Evolutionary conservation across 2,329 filamentous ascomycete species (phyloP).

Genomic region (Alternaria brassicae): DNA sequence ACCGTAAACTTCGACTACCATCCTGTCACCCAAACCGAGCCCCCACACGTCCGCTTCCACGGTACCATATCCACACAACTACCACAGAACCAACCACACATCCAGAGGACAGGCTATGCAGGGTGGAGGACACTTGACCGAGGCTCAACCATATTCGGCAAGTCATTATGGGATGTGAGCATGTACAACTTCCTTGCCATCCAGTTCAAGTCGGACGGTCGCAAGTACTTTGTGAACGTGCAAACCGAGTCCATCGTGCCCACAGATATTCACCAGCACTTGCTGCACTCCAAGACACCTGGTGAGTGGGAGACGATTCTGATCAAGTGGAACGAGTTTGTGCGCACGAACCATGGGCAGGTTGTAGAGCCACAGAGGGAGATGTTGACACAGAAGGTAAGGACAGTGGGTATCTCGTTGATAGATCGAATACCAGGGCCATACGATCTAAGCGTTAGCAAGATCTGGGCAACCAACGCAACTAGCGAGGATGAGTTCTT

Average conservation of each 20-base stretch:
- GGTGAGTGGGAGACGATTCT: conserved; percentile 96
- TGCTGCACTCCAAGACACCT: conserved; percentile 77
- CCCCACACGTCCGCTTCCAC: conserved; percentile 80
- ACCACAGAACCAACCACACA: conserved; percentile 73
- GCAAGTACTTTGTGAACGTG: conserved; percentile 92
- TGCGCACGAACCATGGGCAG: conserved; percentile 90
- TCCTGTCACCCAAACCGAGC: conserved; percentile 54
- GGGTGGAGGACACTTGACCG: conserved; percentile 86
- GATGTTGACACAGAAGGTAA: conserved; percentile 84
- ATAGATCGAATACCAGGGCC: conserved; percentile 89
- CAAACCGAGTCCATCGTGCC: conserved; percentile 94
- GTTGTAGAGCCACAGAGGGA: conserved; percentile 93
- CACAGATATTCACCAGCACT: conserved; percentile 95
- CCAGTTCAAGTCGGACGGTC: conserved; percentile 86
- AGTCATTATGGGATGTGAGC: conserved; percentile 86
- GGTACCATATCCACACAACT: conserved; percentile 87
- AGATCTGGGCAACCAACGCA: conserved; percentile 89
- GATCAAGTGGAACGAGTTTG: conserved; percentile 90
- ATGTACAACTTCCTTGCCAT: conserved; percentile 87
- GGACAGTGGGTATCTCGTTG: conserved; percentile 83
- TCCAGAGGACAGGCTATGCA: conserved; percentile 84
- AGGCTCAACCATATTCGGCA: conserved; percentile 81
- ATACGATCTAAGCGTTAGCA: conserved; percentile 84
- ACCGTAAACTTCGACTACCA: conserved; percentile 73
- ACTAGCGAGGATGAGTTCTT: conserved; percentile 45